A percentile compares a stretch with the other conserved stretches of the same genome.
Evolutionary conservation across 176 grass and related monocot genomes (phyloP).

Genomic region (Urochloa ruziziensis): DNA sequence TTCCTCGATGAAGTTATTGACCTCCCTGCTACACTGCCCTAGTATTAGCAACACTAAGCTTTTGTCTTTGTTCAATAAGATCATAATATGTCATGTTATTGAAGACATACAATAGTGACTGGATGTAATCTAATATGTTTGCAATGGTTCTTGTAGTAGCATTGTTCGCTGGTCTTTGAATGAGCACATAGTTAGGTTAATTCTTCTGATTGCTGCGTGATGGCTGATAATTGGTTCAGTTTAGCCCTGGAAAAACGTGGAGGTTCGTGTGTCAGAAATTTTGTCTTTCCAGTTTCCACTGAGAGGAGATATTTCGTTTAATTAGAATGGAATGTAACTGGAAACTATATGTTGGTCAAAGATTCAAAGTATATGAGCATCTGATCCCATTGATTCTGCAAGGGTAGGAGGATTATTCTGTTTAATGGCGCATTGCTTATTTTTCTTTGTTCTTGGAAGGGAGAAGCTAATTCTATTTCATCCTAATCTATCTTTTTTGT

Average conservation of each 20-base stretch:
- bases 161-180: not conserved
- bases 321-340: not conserved
- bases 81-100: not conserved
- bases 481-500: not conserved
- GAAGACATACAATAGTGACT: not conserved
- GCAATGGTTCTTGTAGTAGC: not conserved
- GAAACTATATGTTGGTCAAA: not conserved
- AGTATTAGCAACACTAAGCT: not conserved
- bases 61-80: too few species aligned
- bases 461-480: not conserved
- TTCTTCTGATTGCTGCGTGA: not conserved
- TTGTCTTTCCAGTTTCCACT: not conserved
- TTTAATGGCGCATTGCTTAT: not conserved
- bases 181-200: not conserved
- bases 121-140: not conserved
- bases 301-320: not conserved
- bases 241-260: not conserved
- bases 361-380: not conserved
- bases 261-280: not conserved
- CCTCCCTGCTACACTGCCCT: not conserved
- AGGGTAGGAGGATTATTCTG: not conserved
- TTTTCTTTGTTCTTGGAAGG: not conserved
- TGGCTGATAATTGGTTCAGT: slow-evolving; percentile 5
- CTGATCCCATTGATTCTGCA: not conserved
- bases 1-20: not conserved